A percentile compares a stretch with the other conserved stretches of the same genome.
These are phyloP conservation scores for Dacryopinax spathularia DNA, from an alignment of 768 basidiomycete species.

Conservation along the genomic window DNA sequence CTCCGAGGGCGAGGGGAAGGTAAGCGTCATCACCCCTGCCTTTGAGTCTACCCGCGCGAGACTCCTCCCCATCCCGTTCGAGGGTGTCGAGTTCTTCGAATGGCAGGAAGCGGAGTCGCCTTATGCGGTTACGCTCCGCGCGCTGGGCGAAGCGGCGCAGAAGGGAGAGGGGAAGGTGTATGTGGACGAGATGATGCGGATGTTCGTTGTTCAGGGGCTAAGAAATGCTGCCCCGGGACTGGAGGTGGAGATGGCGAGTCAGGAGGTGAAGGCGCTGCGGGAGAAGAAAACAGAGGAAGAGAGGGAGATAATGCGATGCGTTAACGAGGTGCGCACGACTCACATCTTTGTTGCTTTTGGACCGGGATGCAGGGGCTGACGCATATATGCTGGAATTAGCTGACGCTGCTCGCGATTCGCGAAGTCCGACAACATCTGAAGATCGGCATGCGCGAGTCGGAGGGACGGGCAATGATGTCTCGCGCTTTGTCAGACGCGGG, in stretches of 20 bases:
- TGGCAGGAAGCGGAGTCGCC: constrained; percentile 54
- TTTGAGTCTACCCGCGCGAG: constrained; percentile 65
- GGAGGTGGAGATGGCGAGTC: constrained; percentile 36
- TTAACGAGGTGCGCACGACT: constrained; percentile 46
- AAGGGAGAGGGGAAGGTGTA: constrained; percentile 30
- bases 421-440: constrained; percentile 44
- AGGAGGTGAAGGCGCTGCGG: constrained; percentile 43
- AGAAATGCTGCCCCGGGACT: constrained; percentile 29
- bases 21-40: constrained; percentile 56
- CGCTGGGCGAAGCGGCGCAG: constrained; percentile 19
- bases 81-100: constrained; percentile 25
- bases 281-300: constrained; percentile 64
- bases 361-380: constrained; percentile 3
- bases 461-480: constrained; percentile 44
- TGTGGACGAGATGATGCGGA: constrained; percentile 45
- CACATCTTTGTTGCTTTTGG: not conserved
- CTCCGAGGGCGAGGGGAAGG: constrained; percentile 28
- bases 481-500: constrained; percentile 44
- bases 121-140: constrained; percentile 35
- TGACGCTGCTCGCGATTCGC: constrained; percentile 62
- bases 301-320: constrained; percentile 57
- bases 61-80: constrained; percentile 33
- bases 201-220: constrained; percentile 54
- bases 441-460: constrained; percentile 64
- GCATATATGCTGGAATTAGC: constrained; percentile 28